Evolutionary conservation across 768 basidiomycete genomes (phyloP), one percentile per base, ranked within the genome.

Genomic region (Omphalotus guepiniiformis): DNA sequence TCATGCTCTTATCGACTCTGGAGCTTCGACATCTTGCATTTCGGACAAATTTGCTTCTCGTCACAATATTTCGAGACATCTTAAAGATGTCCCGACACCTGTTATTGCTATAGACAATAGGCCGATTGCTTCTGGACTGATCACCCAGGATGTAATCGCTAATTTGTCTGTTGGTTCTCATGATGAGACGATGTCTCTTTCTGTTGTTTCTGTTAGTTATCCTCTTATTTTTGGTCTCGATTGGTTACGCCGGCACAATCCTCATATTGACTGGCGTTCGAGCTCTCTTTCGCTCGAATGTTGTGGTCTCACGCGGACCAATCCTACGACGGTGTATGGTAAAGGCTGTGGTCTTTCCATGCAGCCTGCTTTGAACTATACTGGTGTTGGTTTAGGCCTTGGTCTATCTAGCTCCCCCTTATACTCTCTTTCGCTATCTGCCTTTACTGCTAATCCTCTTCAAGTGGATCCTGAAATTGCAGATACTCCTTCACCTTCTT

Each of bases 1-100:
- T 22, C 55, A 51, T 38, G 55, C 55, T 16, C 55, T 64, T 23
- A 39, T 64, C 23, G 60, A 64, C 38, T 56, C 21, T 22, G 62
- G 63, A 2, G 55, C 60, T 7, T 53, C 55, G 4, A 40, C 48
- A 5, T 63, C 55, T 3, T 61, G 59, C 32, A 59, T 64, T 23
- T 61, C 57, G 2, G 38, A 51, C 2, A 88, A 85, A 65, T 72
- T 69, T 47, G 58, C 64, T 11, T 42, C 56, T 32, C 49, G 62
- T 8, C 63, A 72, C 41, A 59, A 58, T n/a, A 52, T 71, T 32
- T 57, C 66, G 12, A 58, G 59, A n/a, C 49, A 55, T 50, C 37
- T 49, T 3, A 66, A 66, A 56, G 49, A 60, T 28, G 46, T 51
- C 16, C 66, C 68, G 11, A 47, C 65, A 41, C 66, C 70, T 25